Evolutionary conservation across 2,329 filamentous ascomycete species (phyloP).

Genomic region (Colletotrichum tofieldiae): DNA sequence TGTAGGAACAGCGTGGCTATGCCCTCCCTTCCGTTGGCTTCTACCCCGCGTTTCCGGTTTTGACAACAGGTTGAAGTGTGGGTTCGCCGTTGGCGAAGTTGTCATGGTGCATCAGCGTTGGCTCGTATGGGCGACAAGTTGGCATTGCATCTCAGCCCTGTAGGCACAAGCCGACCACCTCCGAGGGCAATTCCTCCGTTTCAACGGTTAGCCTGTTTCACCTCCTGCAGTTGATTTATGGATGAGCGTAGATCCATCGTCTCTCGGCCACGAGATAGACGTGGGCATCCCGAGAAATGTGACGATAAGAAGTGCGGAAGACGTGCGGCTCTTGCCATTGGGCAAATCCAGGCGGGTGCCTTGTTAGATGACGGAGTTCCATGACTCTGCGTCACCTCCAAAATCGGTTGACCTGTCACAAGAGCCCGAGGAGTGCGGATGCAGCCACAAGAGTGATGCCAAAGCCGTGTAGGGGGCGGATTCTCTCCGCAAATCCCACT

Average conservation of each 20-base stretch:
- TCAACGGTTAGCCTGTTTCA: constrained; percentile 37
- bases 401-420: constrained; percentile 7
- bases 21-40: constrained; percentile 29
- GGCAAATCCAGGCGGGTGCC: constrained; percentile 13
- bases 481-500: constrained; percentile 21
- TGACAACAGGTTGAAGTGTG: constrained; percentile 11
- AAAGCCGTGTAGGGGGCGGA: constrained; percentile 11
- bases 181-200: constrained; percentile 21
- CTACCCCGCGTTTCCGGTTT: constrained; percentile 31
- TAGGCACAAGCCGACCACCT: constrained; percentile 15
- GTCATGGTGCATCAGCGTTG: constrained; percentile 26
- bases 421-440: not conserved
- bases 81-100: constrained; percentile 16
- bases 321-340: not conserved
- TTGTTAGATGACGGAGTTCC: constrained; percentile 25
- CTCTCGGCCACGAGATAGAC: constrained; percentile 12
- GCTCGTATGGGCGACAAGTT: constrained; percentile 25
- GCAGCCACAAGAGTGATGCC: constrained; percentile 15
- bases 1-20: constrained; percentile 29
- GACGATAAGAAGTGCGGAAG: constrained; percentile 7
- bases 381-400: constrained; percentile 19
- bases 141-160: constrained; percentile 32
- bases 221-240: constrained; percentile 22
- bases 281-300: not conserved
- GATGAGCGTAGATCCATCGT: constrained; percentile 16